These are phyloP conservation scores for Pythium diclinum DNA, from an alignment of 352 stramenopile species.

Conservation along the genomic window DNA sequence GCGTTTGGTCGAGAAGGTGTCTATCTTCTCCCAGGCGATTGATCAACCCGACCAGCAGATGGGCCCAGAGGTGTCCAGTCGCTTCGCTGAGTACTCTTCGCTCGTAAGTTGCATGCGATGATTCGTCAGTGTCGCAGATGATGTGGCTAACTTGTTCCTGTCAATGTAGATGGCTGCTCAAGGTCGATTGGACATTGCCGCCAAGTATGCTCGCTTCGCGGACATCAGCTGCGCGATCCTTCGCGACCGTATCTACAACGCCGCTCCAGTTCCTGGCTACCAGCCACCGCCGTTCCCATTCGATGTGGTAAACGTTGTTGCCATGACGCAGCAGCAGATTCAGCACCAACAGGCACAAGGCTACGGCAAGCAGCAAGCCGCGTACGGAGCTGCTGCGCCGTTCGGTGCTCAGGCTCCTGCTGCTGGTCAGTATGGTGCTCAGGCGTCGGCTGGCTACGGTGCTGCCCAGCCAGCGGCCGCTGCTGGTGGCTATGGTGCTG, in stretches of 20 bases:
- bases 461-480: slow-evolving; percentile 29
- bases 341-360: slow-evolving; percentile 53
- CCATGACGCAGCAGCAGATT: slow-evolving; percentile 52
- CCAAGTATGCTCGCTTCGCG: slow-evolving; percentile 89
- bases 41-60: slow-evolving; percentile 84
- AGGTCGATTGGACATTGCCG: slow-evolving; percentile 88
- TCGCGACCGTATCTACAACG: slow-evolving; percentile 86
- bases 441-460: slow-evolving; percentile 41
- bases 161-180: slow-evolving; percentile 86
- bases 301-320: slow-evolving; percentile 63
- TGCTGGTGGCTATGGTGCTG: slow-evolving; percentile 8
- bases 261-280: slow-evolving; percentile 67
- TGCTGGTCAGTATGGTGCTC: slow-evolving; percentile 41
- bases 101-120: slow-evolving; percentile 36
- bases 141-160: background rate
- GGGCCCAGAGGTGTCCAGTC: slow-evolving; percentile 79
- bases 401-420: slow-evolving; percentile 18
- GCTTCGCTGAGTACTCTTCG: slow-evolving; percentile 92
- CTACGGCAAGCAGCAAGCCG: slow-evolving; percentile 32
- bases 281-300: slow-evolving; percentile 86
- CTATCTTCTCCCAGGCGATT: slow-evolving; percentile 90
- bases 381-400: slow-evolving; percentile 11
- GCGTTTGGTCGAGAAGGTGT: slow-evolving; percentile 96
- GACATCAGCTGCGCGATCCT: slow-evolving; percentile 79
- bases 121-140: background rate